A percentile compares a stretch with the other conserved stretches of the same genome.
These are phyloP conservation scores for Acanthamoeba quina DNA, from an alignment of 208 protist genomes.

Conservation along the genomic window DNA sequence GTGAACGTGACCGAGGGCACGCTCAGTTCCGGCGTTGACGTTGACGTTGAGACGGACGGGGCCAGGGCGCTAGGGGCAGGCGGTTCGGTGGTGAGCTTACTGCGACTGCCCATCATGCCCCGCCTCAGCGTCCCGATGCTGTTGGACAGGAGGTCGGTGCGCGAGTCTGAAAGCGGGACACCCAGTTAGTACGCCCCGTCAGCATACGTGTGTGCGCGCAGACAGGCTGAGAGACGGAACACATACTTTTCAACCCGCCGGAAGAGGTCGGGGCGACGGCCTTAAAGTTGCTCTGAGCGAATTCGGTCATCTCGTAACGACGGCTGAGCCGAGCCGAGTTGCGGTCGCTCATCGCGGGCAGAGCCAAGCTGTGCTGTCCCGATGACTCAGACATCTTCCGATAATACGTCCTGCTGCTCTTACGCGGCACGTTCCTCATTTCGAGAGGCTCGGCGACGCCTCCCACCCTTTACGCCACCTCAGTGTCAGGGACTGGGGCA, in stretches of 20 bases:
- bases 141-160: not conserved
- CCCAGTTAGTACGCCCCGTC: not conserved
- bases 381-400: not conserved
- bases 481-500: not conserved
- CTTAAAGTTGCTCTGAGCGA: slow-evolving; percentile 12
- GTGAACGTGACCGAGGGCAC: not conserved
- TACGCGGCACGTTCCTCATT: not conserved
- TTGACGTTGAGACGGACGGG: not conserved
- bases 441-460: not conserved
- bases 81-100: not conserved
- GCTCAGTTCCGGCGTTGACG: not conserved
- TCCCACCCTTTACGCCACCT: not conserved
- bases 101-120: not conserved
- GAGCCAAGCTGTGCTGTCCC: not conserved
- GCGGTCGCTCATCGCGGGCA: not conserved
- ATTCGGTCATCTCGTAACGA: slow-evolving; percentile 14
- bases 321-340: slow-evolving; percentile 4
- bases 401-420: slow-evolving; percentile 24
- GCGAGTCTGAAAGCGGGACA: not conserved
- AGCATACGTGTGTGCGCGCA: no score
- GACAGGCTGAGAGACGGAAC: not conserved
- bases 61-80: not conserved
- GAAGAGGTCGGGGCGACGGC: not conserved
- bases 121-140: not conserved
- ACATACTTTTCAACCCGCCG: not conserved